Conservation (phyloP, 352 stramenopile genomes). For the Globisporangium nunn region DNA sequence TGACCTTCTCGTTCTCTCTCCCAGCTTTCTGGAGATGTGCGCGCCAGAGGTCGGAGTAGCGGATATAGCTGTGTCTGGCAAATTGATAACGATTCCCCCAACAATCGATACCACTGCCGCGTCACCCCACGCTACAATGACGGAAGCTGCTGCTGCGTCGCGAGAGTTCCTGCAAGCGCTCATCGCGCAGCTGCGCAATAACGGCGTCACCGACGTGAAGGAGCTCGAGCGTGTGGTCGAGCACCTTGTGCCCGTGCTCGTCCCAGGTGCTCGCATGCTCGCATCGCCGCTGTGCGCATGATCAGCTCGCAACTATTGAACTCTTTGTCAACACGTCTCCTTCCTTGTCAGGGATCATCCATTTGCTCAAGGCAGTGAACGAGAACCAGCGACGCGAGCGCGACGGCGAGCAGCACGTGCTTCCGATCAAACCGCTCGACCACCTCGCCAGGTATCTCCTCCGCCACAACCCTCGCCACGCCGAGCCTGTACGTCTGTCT, state of each 20-base stretch:
- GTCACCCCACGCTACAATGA: constrained; percentile 2
- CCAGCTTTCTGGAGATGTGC: no score
- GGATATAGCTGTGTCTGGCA: no score
- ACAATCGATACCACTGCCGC: no score
- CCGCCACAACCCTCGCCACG: constrained; percentile 54
- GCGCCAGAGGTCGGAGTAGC: no score
- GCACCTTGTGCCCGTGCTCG: constrained; percentile 45
- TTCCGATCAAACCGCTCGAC: constrained; percentile 47
- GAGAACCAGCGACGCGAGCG: constrained; percentile 30
- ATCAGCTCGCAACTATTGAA: no score
- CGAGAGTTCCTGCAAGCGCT: constrained; percentile 35
- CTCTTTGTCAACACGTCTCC: no score
- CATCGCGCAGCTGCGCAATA: constrained; percentile 20
- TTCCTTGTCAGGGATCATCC: constrained; percentile 25
- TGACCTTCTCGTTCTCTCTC: no score
- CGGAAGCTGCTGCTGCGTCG: constrained; percentile 30
- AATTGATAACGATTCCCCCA: no score
- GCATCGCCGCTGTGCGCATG: not conserved
- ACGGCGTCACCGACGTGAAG: constrained; percentile 15
- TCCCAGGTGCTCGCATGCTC: constrained; percentile 26
- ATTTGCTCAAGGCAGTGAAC: constrained; percentile 45
- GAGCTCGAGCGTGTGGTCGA: constrained; percentile 49
- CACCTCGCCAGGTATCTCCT: constrained; percentile 62
- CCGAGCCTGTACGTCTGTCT: constrained; percentile 28
- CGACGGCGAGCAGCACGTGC: constrained; percentile 27